phyloP scores from a whole-genome alignment of 345 rosid species.

The Corchorus olitorius region DNA sequence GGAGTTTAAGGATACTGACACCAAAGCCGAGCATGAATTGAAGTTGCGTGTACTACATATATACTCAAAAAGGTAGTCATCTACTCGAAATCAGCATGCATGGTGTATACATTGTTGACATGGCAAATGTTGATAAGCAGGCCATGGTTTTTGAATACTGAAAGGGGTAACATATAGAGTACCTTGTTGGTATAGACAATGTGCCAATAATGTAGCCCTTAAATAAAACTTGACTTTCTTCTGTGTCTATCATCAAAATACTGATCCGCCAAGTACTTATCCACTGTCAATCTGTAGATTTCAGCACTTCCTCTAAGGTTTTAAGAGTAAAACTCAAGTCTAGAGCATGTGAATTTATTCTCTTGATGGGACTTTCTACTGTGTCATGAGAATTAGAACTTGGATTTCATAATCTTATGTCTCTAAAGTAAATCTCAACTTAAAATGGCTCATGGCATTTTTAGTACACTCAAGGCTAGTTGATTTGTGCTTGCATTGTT shows the following conservation, averaged over 20 bases:
- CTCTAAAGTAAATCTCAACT: background rate
- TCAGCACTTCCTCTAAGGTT: constrained; percentile 4
- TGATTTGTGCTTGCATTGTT: constrained; percentile 8
- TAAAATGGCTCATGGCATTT: background rate
- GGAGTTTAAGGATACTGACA: constrained; percentile 85
- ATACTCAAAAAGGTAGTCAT: constrained; percentile 71
- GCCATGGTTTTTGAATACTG: background rate
- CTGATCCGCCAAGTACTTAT: background rate
- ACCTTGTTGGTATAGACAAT: background rate
- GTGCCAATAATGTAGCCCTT: background rate
- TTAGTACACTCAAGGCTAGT: background rate
- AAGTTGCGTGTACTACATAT: constrained; percentile 82
- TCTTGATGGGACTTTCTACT: constrained; percentile 1
- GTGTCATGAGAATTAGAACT: constrained; percentile 7
- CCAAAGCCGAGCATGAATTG: constrained; percentile 72
- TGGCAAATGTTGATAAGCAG: background rate
- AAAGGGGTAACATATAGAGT: background rate
- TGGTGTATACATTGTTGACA: background rate
- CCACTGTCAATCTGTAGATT: background rate
- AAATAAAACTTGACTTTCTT: background rate
- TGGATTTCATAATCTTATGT: background rate
- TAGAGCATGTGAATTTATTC: background rate
- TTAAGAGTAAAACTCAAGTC: background rate
- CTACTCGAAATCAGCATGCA: constrained; percentile 2
- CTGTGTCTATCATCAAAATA: background rate